Conservation (phyloP, 2,329 filamentous ascomycete genomes). For the Monosporascus sp. region DNA sequence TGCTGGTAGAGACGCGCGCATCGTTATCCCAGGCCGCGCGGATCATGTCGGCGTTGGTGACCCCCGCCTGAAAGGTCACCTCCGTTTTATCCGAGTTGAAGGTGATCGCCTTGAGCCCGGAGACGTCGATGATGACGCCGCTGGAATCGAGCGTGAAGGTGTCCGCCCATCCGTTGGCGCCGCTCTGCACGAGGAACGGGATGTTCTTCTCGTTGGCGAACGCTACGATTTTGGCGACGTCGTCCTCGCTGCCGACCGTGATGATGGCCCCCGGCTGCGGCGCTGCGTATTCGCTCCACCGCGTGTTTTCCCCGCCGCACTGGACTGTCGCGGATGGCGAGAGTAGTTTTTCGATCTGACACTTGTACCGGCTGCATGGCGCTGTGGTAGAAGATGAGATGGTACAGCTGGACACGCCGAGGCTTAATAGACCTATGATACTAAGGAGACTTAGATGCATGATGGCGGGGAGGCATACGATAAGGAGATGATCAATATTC, state of each 20-base stretch:
- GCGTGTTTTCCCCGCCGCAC: slow-evolving; percentile 5
- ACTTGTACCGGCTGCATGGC: not conserved
- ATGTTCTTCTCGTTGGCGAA: slow-evolving; percentile 9
- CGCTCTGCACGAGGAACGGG: slow-evolving; percentile 18
- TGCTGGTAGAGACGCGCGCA: slow-evolving; percentile 16
- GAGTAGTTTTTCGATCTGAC: not conserved
- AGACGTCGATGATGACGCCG: slow-evolving; percentile 18
- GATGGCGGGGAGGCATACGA: not conserved
- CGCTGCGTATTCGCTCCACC: slow-evolving; percentile 14
- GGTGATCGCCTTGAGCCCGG: slow-evolving; percentile 13
- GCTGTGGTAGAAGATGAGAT: no score
- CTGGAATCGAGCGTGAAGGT: slow-evolving; percentile 11
- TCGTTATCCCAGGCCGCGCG: slow-evolving; percentile 15
- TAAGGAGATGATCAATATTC: no score
- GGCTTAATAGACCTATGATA: slow-evolving; percentile 3
- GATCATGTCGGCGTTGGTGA: slow-evolving; percentile 15
- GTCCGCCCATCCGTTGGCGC: slow-evolving; percentile 19
- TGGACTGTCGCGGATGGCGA: slow-evolving; percentile 8
- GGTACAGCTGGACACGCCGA: not conserved
- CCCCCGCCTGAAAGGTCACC: slow-evolving; percentile 19
- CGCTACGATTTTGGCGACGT: slow-evolving; percentile 8
- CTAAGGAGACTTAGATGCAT: slow-evolving; percentile 1
- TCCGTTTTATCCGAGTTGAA: slow-evolving; percentile 16
- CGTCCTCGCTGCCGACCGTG: slow-evolving; percentile 8
- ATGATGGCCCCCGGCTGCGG: slow-evolving; percentile 8